Evolutionary conservation across 208 protist species (phyloP).

Genomic region (Leishmania arabica): DNA sequence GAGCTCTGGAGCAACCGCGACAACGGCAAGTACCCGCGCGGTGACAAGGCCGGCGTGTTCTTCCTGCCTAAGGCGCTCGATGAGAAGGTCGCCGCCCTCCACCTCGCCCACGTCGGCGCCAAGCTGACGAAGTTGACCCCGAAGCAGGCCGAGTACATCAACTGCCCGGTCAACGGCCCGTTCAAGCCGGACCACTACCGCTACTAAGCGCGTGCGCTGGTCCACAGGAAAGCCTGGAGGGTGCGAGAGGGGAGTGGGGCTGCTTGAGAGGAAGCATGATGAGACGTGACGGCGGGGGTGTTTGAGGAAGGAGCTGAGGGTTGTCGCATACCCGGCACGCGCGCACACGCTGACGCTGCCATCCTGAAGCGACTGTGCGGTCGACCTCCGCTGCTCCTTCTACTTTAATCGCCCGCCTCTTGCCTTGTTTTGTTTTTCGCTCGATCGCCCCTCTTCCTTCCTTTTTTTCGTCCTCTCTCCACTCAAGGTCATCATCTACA

Average conservation of each 20-base stretch:
- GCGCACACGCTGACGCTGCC: neutral
- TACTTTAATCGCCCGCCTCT: neutral
- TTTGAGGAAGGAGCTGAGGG: neutral
- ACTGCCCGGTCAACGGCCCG: slow-evolving; percentile 95
- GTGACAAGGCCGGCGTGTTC: slow-evolving; percentile 94
- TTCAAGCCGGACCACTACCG: slow-evolving; percentile 99
- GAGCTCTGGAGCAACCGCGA: slow-evolving; percentile 96
- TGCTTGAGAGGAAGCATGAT: neutral
- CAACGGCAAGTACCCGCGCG: slow-evolving; percentile 93
- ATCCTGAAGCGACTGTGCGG: neutral
- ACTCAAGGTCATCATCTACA: neutral
- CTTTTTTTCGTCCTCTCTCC: neutral
- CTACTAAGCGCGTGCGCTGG: slow-evolving; percentile 91
- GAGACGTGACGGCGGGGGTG: neutral
- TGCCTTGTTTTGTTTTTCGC: neutral
- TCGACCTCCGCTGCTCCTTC: neutral
- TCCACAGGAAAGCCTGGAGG: neutral
- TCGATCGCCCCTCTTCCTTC: neutral
- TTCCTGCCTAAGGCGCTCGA: slow-evolving; percentile 99
- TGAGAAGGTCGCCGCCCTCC: slow-evolving; percentile 99
- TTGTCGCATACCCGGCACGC: neutral
- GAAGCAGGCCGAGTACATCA: slow-evolving; percentile 98
- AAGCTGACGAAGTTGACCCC: slow-evolving; percentile 97
- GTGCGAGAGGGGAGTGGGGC: neutral
- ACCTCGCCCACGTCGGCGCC: slow-evolving; percentile 97